Base-by-base conservation (phyloP, 2,329 filamentous ascomycete species). In the Ilyonectria destructans region DNA sequence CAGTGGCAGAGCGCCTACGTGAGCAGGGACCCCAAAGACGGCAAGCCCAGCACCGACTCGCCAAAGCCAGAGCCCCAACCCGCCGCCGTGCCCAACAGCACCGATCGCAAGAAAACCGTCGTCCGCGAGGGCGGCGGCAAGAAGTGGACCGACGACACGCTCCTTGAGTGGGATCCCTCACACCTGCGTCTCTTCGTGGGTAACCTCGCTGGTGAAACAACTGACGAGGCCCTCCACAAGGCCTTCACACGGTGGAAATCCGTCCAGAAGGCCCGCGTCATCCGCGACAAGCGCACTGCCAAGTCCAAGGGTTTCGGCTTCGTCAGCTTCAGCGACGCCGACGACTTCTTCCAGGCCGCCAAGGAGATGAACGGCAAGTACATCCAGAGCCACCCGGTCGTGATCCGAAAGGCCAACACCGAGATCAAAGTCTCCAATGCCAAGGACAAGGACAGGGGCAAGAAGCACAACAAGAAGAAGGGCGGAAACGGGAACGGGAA, bases 311-410 rank as follows among this genome's bases (percentile, higher is more conserved):
- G 96, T 0, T 99, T 94, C 79, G 96, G 96, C 3, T 99, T 99
- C 78, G 95, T 99, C 63, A 96, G 94, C 81, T 98, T 99, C 83
- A 92, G 91, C 76, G 93, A 98, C 78, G 93, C 95, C 33, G 96
- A 99, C 80, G 95, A 98, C 78, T 98, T 97, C 80, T 98, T 99
- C 86, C 90, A 94, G 77, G 96, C 96, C 2, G 96, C 95, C 76
- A 95, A 96, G 83, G 96, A 98, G 84, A 98, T 98, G 96, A 93
- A 98, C 77, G 95, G 95, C 75, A 98, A 99, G 84, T 99, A 99
- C 82, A 98, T 99, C 79, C 96, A 97, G 77, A 98, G 95, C 80
- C 96, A 98, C 81, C 96, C 96, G 0, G 93, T 98, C 31, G 85
- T 93, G 29, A 89, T 98, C 73, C 91, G 93, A 81, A 93, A 96